Base-by-base conservation (phyloP, 2,329 filamentous ascomycete genomes). In the Microcera coccophila region DNA sequence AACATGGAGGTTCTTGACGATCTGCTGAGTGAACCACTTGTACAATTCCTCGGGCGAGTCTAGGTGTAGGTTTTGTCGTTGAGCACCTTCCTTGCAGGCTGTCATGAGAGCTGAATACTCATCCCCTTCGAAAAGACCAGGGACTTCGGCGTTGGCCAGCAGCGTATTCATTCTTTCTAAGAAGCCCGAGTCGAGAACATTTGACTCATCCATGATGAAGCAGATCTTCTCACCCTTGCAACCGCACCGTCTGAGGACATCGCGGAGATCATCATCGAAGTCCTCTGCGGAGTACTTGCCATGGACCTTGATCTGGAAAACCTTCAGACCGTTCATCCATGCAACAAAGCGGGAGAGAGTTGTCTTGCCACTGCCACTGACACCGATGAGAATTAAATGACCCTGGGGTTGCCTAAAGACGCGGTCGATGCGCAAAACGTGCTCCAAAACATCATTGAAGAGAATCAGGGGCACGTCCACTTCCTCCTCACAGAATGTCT, bases 121-220 rank as follows among this genome's bases (percentile, higher is more conserved):
- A 57, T 99, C 93, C n/a, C 93, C 93, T 68, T 99, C 94, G 54
- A 99, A 99, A 4, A 98, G 80, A 71, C 93, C 93, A 15, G 93
- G 93, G 10, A 99, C 93, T 69, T 99, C 94, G n/a, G 94, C 93
- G 63, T 99, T 99, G 58, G 93, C 94, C 48, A 99, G 82, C 38
- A 99, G 72, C 0, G 93, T 99, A 65, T 99, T 99, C 93, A 98
- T 99, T 58, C 94, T 85, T 67, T 99, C 93, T 42, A 99, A 69
- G 82, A 99, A 99, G 41, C 93, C 93, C 33, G 93, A 98, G 66
- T 99, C 93, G 20, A 99, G 78, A 26, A 99, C 93, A 59, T 99
- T 99, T 9, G 91, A 86, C 71, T 99, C 93, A 63, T 99, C 93
- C 90, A 99, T 97, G 72, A 99, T 96, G 74, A 99, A 99, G 71